Conservation (phyloP, 2,329 filamentous ascomycete genomes). For the Microthyrium microscopicum region DNA sequence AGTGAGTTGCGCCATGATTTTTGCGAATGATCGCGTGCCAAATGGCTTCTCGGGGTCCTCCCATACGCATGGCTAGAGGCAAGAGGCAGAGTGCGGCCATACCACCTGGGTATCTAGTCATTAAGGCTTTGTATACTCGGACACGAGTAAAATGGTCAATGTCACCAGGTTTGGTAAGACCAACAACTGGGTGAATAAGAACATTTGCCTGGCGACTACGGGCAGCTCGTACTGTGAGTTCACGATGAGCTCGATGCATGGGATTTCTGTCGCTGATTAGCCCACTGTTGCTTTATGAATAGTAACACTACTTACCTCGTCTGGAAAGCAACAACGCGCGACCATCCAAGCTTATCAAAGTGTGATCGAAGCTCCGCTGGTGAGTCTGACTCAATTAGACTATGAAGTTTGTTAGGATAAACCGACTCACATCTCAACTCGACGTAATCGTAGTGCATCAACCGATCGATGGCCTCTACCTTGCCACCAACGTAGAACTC, state of each 20-base stretch:
- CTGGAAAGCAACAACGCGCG: constrained; percentile 95
- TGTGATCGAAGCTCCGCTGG: constrained; percentile 87
- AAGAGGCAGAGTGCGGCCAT: constrained; percentile 95
- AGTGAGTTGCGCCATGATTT: constrained; percentile 98
- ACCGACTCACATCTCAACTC: constrained; percentile 57
- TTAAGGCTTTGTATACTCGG: constrained; percentile 91
- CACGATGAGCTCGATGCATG: constrained; percentile 97
- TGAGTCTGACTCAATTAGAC: constrained; percentile 56
- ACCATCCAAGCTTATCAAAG: constrained; percentile 99
- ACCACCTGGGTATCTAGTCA: constrained; percentile 94
- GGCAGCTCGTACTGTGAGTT: constrained; percentile 91
- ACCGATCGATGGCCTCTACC: constrained; percentile 83
- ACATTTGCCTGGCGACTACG: constrained; percentile 95
- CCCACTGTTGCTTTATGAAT: background rate
- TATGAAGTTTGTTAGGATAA: constrained; percentile 1
- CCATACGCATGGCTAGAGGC: constrained; percentile 97
- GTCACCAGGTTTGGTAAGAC: constrained; percentile 95
- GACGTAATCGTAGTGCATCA: constrained; percentile 98
- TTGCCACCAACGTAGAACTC: constrained; percentile 94
- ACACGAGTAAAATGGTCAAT: constrained; percentile 99
- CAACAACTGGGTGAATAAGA: constrained; percentile 95
- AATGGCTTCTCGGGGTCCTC: constrained; percentile 91
- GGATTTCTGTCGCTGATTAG: constrained; percentile 63
- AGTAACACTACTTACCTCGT: too few species aligned
- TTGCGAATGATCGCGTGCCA: constrained; percentile 99